Evolutionary conservation across 331 rosid genomes (phyloP), one percentile per base, ranked within the genome.

Genomic region (Quercus tomentella): DNA sequence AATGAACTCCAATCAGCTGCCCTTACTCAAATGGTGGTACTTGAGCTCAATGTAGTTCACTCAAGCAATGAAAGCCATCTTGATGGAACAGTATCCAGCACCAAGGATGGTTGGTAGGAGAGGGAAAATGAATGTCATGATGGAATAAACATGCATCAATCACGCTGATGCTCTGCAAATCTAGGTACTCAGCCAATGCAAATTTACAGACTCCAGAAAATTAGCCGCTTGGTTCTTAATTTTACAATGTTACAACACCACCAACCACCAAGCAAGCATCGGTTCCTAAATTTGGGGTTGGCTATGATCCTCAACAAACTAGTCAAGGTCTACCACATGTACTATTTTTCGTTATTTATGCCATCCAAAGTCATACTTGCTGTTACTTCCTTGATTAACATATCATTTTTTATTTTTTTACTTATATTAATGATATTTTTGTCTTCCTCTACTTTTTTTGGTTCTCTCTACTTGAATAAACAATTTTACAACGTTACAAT

Each of bases 11-110:
- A 31, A 7, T 30, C 1, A 1, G 49, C 25, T 66, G 17, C 45
- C 51, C n/a, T 31, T 17, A 33, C 45, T 37, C 71, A 8, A 28
- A 66, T 11, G 15, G 14, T 31, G 71, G 7, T 18, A 66, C 10
- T 7, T 33, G 20, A 20, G 49, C 71, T 66, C 45, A 33, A 5
- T 28, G 14, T 4, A 63, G 12, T 7, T 28, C 30, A 22, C 70
- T 66, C 77, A 80, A 56, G 68, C 78, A 57, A 62, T 54, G 63
- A 49, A 65, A 80, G 65, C 35, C 17, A 30, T 7, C 72, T 43
- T 52, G 77, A 76, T 68, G 33, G 70, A 65, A 41, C n/a, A 67
- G 10, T 35, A 70, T 37, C 72, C 66, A 11, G 16, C 69, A n/a
- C 61, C 41, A 43, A 31, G 41, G 18, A 60, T 66, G 9, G 56